A percentile compares a stretch with the other conserved stretches of the same genome.
These are phyloP conservation scores for Claviceps pazoutovae DNA, from an alignment of 2,329 filamentous ascomycete genomes.

Conservation along the genomic window DNA sequence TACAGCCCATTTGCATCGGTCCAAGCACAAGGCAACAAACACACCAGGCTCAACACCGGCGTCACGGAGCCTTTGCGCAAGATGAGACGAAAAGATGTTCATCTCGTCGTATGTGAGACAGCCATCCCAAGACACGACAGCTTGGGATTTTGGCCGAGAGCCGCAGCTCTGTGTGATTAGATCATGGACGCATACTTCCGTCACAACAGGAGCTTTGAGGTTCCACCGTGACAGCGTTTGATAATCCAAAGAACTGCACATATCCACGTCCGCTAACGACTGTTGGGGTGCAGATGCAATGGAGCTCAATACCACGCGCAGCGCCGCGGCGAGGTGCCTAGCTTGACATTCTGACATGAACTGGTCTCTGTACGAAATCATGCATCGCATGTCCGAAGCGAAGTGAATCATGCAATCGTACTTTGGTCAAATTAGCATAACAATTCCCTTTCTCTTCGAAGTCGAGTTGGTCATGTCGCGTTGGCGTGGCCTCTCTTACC, in stretches of 20 bases:
- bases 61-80: not conserved
- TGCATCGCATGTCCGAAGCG: not conserved
- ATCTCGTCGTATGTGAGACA: conserved; percentile 3
- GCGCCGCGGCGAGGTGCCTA: not conserved
- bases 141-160: not conserved
- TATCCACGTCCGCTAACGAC: not conserved
- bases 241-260: not conserved
- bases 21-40: conserved; percentile 14
- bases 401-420: not conserved
- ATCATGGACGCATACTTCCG: not conserved
- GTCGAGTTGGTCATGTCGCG: no score
- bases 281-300: not conserved
- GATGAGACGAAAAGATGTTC: not conserved
- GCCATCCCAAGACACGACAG: conserved; percentile 4
- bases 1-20: conserved; percentile 11
- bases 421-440: not conserved
- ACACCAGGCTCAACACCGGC: not conserved
- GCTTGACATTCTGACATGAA: not conserved
- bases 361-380: not conserved
- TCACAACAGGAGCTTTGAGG: not conserved
- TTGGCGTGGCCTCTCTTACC: no score
- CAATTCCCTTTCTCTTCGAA: no score
- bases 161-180: not conserved
- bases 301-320: not conserved
- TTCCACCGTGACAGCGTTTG: not conserved